Evolutionary conservation across 495 filamentous ascomycete species (phyloP).

Genomic region (Tuber calosporum): DNA sequence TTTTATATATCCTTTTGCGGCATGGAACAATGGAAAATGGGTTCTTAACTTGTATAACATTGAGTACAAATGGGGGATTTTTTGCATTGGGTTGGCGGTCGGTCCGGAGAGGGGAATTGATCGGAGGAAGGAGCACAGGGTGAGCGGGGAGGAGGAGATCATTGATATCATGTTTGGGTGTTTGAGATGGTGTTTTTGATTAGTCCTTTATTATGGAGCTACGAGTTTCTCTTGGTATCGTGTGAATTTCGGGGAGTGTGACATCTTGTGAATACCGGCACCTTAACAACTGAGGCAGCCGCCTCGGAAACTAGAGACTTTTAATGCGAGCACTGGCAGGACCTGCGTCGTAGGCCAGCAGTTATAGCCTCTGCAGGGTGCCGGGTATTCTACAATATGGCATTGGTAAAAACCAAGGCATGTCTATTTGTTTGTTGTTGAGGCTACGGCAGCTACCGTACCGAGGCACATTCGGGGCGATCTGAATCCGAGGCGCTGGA

Average conservation of each 20-base stretch:
- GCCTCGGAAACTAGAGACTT: neutral
- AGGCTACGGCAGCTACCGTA: neutral
- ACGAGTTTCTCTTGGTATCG: neutral
- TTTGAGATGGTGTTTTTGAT: neutral
- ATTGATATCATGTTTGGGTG: slow-evolving; percentile 2
- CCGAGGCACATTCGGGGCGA: neutral
- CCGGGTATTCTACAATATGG: neutral
- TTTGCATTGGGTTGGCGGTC: neutral
- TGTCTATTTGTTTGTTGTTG: neutral
- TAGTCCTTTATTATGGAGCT: neutral
- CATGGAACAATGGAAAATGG: slow-evolving; percentile 1
- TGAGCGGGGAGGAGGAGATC: neutral
- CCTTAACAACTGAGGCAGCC: neutral
- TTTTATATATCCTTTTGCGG: slow-evolving; percentile 4
- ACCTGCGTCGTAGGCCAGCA: neutral
- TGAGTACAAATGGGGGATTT: neutral
- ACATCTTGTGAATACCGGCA: neutral
- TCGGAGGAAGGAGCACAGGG: neutral
- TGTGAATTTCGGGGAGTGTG: neutral
- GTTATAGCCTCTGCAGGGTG: neutral
- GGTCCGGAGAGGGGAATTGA: neutral
- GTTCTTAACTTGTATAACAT: slow-evolving; percentile 1
- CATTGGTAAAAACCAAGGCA: neutral
- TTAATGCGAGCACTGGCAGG: neutral
- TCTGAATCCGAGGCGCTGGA: neutral